Conservation (phyloP, 768 basidiomycete species). For the Hemileccinum rubropunctum region DNA sequence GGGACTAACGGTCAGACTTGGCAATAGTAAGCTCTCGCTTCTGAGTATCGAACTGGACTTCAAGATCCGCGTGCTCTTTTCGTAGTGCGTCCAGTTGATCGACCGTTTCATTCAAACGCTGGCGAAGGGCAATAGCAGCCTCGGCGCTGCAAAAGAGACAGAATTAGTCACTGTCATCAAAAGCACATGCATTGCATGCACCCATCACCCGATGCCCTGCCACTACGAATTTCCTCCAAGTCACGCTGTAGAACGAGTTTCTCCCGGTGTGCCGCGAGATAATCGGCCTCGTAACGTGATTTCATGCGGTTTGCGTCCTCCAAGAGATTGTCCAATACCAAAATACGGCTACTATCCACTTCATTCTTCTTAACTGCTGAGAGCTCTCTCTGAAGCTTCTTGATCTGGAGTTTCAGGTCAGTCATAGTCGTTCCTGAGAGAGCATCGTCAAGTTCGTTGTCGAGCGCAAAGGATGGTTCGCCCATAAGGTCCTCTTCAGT, state of each 20-base stretch:
- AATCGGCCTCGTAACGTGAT: slow-evolving; percentile 83
- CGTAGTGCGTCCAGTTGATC: slow-evolving; percentile 74
- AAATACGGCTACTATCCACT: slow-evolving; percentile 68
- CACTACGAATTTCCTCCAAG: slow-evolving; percentile 85
- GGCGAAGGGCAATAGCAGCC: slow-evolving; percentile 84
- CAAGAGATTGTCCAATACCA: slow-evolving; percentile 88
- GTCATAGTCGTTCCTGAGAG: slow-evolving; percentile 85
- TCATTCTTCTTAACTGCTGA: slow-evolving; percentile 71
- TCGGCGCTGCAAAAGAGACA: slow-evolving; percentile 54
- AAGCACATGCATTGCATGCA: slow-evolving; percentile 32
- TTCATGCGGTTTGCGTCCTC: slow-evolving; percentile 93
- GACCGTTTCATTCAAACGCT: slow-evolving; percentile 82
- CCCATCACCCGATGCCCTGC: slow-evolving; percentile 84
- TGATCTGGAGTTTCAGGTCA: slow-evolving; percentile 85
- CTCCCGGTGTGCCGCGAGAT: slow-evolving; percentile 79
- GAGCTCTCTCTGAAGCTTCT: slow-evolving; percentile 78
- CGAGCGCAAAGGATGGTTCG: slow-evolving; percentile 61
- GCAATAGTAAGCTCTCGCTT: slow-evolving; percentile 74
- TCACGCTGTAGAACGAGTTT: slow-evolving; percentile 76
- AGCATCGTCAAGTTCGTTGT: slow-evolving; percentile 85
- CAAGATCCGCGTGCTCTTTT: slow-evolving; percentile 65
- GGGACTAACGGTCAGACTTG: slow-evolving; percentile 73
- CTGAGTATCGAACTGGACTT: slow-evolving; percentile 62
- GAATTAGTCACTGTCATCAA: slow-evolving; percentile 1
- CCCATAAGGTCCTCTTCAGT: slow-evolving; percentile 48